phyloP scores from a whole-genome alignment of 257 asterid species.

The Cordia subcordata region DNA sequence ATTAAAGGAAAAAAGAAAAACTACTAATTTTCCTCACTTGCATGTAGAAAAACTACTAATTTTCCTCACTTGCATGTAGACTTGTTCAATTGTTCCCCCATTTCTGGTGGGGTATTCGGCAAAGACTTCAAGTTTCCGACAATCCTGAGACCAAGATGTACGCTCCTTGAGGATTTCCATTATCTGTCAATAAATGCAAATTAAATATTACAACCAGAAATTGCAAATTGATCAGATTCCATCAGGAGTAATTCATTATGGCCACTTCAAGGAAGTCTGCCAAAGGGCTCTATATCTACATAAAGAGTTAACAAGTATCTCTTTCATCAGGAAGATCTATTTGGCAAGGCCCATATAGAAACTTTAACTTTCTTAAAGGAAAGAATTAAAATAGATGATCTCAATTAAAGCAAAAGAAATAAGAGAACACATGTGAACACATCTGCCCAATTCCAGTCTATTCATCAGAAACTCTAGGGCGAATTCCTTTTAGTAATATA shows the following conservation, averaged over 20 bases:
- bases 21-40: conserved; percentile 21
- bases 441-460: neutral
- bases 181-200: conserved; percentile 19
- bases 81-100: conserved; percentile 39
- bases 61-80: conserved; percentile 35
- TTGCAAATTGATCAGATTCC: neutral
- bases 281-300: neutral
- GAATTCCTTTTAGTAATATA: neutral
- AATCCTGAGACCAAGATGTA: conserved; percentile 32
- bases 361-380: no score
- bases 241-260: neutral
- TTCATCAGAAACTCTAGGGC: neutral
- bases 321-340: no score
- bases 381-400: no score
- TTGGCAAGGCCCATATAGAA: no score
- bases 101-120: conserved; percentile 25
- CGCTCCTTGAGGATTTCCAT: conserved; percentile 38
- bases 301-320: no score
- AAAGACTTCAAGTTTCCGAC: conserved; percentile 29
- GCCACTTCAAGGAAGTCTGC: neutral
- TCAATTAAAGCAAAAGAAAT: neutral
- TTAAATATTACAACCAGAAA: neutral
- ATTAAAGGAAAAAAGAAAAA: no score
- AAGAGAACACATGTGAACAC: neutral
- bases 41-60: conserved; percentile 15